Evolutionary conservation across 306 rosid species (phyloP).

Genomic region (Gynostemma pentaphyllum): DNA sequence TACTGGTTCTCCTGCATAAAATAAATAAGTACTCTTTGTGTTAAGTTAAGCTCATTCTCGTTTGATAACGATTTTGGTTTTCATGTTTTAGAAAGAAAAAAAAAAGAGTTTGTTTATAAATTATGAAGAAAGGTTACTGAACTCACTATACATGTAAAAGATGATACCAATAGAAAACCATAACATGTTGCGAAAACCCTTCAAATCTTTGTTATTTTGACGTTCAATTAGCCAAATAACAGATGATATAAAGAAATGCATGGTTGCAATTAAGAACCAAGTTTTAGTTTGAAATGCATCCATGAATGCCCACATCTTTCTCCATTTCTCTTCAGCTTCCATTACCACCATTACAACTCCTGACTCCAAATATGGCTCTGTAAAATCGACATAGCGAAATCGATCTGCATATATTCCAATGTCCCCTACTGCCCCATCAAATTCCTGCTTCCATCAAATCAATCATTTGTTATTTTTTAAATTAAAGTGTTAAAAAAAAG

Average conservation of each 20-base stretch:
- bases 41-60: no score
- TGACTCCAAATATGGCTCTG: slow-evolving; percentile 38
- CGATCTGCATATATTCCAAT: slow-evolving; percentile 27
- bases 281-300: slow-evolving; percentile 22
- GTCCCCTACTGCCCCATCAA: slow-evolving; percentile 58
- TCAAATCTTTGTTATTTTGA: slow-evolving; percentile 24
- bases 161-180: slow-evolving; percentile 43
- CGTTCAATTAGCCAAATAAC: slow-evolving; percentile 47
- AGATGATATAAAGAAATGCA: slow-evolving; percentile 34
- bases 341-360: slow-evolving; percentile 35
- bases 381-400: slow-evolving; percentile 24
- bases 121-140: no score
- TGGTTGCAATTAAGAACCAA: slow-evolving; percentile 29
- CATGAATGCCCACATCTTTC: slow-evolving; percentile 27
- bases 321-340: slow-evolving; percentile 16
- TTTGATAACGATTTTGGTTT: no score
- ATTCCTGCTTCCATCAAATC: no score
- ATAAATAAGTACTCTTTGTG: no score
- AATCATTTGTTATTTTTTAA: no score
- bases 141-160: slow-evolving; percentile 42
- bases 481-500: no score
- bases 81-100: no score
- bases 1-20: slow-evolving; percentile 48
- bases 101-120: no score
- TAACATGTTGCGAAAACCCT: slow-evolving; percentile 30